Conservation (phyloP, 306 rosid species). For the Vigna radiata region DNA sequence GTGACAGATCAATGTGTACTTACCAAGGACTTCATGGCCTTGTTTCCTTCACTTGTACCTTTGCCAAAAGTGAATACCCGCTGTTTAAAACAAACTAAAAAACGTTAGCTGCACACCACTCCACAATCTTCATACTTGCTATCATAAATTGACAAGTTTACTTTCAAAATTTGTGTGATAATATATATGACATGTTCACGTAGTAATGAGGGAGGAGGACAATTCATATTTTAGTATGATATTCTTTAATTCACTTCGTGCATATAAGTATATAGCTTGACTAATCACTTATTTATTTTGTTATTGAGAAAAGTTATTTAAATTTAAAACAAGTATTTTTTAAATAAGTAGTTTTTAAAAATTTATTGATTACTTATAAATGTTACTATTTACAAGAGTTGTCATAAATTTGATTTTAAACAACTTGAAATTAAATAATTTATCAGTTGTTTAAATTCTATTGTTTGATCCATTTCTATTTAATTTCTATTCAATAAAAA, state of each 20-base stretch:
- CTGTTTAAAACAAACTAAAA: conserved; percentile 55
- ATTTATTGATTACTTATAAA: neutral
- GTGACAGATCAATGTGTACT: conserved; percentile 40
- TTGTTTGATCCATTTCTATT: neutral
- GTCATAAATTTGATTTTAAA: neutral
- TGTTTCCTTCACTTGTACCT: conserved; percentile 93
- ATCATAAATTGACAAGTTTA: neutral
- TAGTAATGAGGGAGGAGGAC: neutral
- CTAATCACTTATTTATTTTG: no score
- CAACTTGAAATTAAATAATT: neutral
- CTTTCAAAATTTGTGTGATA: neutral
- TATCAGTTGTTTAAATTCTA: neutral
- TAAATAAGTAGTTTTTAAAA: no score
- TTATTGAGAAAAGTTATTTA: no score
- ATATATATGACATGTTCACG: neutral
- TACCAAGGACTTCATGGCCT: conserved; percentile 93
- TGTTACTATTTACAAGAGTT: neutral
- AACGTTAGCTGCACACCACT: conserved; percentile 34
- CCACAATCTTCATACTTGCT: neutral
- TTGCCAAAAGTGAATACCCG: conserved; percentile 92
- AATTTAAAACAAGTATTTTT: no score
- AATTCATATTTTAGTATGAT: neutral
- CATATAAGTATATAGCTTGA: neutral
- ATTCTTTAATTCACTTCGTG: neutral
- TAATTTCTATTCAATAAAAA: neutral